These are phyloP conservation scores for Termitomyces bulborhizus DNA, from an alignment of 768 basidiomycete species.

Conservation along the genomic window DNA sequence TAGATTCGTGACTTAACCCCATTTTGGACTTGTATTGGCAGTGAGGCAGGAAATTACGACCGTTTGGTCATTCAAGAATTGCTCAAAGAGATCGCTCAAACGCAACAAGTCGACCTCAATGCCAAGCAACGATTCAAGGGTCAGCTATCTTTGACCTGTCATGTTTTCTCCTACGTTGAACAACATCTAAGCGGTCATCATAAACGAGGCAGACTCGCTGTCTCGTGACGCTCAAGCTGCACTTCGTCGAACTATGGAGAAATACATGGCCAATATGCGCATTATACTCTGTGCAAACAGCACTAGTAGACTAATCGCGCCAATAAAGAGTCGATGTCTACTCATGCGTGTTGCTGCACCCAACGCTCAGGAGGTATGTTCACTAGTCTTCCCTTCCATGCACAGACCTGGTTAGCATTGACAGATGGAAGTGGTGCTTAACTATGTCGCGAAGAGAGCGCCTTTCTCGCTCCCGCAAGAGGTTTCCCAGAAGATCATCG, in stretches of 20 bases:
- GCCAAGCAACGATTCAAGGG: constrained; percentile 98
- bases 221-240: constrained; percentile 97
- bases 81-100: constrained; percentile 97
- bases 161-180: not conserved
- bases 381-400: not conserved
- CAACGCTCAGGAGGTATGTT: constrained; percentile 59
- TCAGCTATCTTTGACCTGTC: constrained; percentile 21
- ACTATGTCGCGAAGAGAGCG: constrained; percentile 74
- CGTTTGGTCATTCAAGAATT: constrained; percentile 94
- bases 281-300: constrained; percentile 96
- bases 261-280: constrained; percentile 97
- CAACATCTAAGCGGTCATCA: constrained; percentile 73
- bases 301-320: constrained; percentile 92
- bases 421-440: constrained; percentile 78
- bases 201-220: constrained; percentile 95
- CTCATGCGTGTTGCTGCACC: constrained; percentile 93
- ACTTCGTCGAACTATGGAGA: constrained; percentile 96
- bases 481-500: constrained; percentile 67
- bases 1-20: not conserved
- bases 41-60: constrained; percentile 95
- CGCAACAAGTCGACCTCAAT: constrained; percentile 93
- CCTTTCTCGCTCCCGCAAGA: constrained; percentile 77
- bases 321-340: constrained; percentile 93
- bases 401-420: not conserved
- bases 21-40: constrained; percentile 23